Percentiles rank a stretch among this genome's conserved stretches.
phyloP scores from a whole-genome alignment of 2,329 filamentous ascomycete species.

The Pseudocercospora crystallina region DNA sequence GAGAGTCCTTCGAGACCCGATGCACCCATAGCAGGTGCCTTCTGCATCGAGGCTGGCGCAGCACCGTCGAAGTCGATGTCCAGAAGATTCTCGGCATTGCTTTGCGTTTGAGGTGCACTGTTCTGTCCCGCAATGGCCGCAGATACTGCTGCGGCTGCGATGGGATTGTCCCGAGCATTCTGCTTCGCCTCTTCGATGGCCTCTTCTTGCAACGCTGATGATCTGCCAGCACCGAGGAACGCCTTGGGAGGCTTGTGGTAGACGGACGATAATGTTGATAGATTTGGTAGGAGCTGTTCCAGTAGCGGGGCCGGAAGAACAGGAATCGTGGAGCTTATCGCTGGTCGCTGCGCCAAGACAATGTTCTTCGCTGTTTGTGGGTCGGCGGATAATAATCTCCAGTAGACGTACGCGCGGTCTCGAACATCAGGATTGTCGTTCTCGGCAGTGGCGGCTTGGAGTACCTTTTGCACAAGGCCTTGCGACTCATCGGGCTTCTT shows the following conservation, averaged over 20 bases:
- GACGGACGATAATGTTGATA: constrained; percentile 92
- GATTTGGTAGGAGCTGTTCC: constrained; percentile 84
- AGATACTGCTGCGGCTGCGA: constrained; percentile 78
- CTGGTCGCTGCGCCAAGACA: constrained; percentile 88
- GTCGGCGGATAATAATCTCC: constrained; percentile 91
- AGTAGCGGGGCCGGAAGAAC: constrained; percentile 80
- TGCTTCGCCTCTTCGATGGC: constrained; percentile 95
- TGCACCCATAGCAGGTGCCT: constrained; percentile 53
- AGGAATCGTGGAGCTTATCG: constrained; percentile 91
- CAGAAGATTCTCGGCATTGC: constrained; percentile 88
- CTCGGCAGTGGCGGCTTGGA: constrained; percentile 88
- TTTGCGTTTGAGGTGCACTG: constrained; percentile 52
- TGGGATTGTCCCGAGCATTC: constrained; percentile 88
- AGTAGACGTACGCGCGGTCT: constrained; percentile 96
- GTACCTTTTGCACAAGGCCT: constrained; percentile 86
- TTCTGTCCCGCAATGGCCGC: constrained; percentile 55
- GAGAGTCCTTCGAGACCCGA: constrained; percentile 56
- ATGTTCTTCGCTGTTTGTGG: constrained; percentile 88
- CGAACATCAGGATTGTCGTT: constrained; percentile 98
- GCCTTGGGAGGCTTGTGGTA: constrained; percentile 98
- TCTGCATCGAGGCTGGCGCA: constrained; percentile 81
- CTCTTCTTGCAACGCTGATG: constrained; percentile 88
- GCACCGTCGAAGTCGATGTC: constrained; percentile 96
- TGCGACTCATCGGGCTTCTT: constrained; percentile 95
- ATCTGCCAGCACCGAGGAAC: constrained; percentile 94